A percentile compares a stretch with the other conserved stretches of the same genome.
phyloP scores from a whole-genome alignment of 2,329 filamentous ascomycete species.

The Chrysoporthe puriensis region DNA sequence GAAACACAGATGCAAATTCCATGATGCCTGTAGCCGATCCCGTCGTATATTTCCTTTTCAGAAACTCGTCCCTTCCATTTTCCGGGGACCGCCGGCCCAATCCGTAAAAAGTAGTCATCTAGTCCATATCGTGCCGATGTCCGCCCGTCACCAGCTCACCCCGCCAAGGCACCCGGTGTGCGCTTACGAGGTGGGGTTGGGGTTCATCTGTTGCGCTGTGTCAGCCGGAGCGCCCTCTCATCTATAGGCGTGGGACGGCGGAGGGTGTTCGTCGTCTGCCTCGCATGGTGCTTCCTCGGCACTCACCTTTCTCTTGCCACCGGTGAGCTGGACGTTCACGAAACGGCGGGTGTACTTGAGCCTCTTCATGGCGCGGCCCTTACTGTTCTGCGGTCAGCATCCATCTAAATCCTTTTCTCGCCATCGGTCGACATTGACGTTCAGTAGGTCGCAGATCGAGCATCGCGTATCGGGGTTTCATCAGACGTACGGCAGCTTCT shows the following conservation, averaged over 20 bases:
- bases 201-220: constrained; percentile 28
- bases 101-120: constrained; percentile 22
- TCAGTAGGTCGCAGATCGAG: constrained; percentile 4
- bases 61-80: constrained; percentile 25
- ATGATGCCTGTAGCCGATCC: constrained; percentile 26
- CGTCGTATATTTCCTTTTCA: constrained; percentile 17
- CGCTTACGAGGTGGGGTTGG: constrained; percentile 30
- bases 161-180: constrained; percentile 18
- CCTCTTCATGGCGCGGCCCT: constrained; percentile 95
- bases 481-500: constrained; percentile 30
- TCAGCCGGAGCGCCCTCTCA: constrained; percentile 13
- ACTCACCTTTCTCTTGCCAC: constrained; percentile 92
- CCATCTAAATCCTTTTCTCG: not conserved
- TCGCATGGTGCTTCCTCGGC: not conserved
- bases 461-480: constrained; percentile 3
- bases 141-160: constrained; percentile 25
- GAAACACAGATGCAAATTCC: constrained; percentile 27
- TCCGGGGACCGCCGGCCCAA: constrained; percentile 15
- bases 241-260: not conserved
- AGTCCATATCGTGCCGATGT: constrained; percentile 24
- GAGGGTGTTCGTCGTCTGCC: not conserved
- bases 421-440: not conserved
- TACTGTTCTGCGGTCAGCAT: constrained; percentile 42
- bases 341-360: constrained; percentile 94
- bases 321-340: constrained; percentile 94